Base-by-base conservation (phyloP, 352 stramenopile species). In the Elongisporangium undulatum region DNA sequence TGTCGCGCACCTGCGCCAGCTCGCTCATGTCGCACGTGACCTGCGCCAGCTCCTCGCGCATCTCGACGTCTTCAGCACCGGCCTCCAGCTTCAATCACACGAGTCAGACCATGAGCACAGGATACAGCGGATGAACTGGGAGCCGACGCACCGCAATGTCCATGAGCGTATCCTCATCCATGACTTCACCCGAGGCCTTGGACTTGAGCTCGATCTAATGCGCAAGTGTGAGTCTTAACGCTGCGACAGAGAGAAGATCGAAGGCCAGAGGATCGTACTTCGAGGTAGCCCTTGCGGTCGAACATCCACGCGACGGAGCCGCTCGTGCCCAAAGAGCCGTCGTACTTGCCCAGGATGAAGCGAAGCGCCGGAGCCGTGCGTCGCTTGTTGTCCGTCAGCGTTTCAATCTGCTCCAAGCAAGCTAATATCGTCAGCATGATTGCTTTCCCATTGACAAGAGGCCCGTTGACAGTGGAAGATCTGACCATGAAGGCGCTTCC, bases 231-330 rank as follows among this genome's bases (percentile, higher is more conserved):
- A 58, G 39, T 29, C n/a, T 41, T 48, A n/a, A 23, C 15, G 51
- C 26, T 45, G 12, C 13, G 49, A 55, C 13, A 45, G n/a, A 52
- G 17, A 50, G 15, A 60, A 3, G 29, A 53, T 24, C 13, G 24
- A 24, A 21, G 22, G 10, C 5, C 39, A 41, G 24, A 2, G 6
- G 41, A 19, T 19, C 21, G 26, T 50, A 93, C 82, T 74, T 94
- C 82, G 23, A 94, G 64, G 64, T 92, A 94, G 12, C 85, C 85
- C 65, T 94, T 94, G 68, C 69, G 80, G 59, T 92, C 80, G 55
- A 91, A 94, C 82, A 91, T 92, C 85, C 85, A 94, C 7, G 82
- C 77, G 13, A 94, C 84, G 8, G 84, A 92, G 41, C 84, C 81
- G 55, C 71, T 93, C n/a, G 79, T 90, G 24, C 81, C 84, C 21